These are phyloP conservation scores for Linum trigynum DNA, from an alignment of 345 rosid species.

Conservation along the genomic window DNA sequence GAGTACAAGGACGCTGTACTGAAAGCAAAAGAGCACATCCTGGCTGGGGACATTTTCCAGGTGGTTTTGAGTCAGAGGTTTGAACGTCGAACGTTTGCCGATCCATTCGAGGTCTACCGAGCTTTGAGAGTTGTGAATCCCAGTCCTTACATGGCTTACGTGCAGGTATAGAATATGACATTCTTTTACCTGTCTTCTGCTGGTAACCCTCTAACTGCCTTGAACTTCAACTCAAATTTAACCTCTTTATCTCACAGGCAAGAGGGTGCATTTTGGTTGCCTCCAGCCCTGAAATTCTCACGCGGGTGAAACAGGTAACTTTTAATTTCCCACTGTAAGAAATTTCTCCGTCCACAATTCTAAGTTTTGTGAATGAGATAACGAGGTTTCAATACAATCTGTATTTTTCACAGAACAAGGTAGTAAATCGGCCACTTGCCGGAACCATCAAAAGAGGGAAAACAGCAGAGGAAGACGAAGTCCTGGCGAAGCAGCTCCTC, in stretches of 20 bases:
- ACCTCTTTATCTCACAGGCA: constrained; percentile 34
- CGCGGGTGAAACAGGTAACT: constrained; percentile 66
- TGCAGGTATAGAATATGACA: constrained; percentile 42
- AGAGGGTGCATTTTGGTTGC: constrained; percentile 82
- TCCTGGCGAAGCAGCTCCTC: constrained; percentile 39
- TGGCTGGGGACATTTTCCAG: constrained; percentile 86
- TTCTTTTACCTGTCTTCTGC: not conserved
- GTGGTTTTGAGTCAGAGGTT: constrained; percentile 80
- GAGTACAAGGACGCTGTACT: constrained; percentile 58
- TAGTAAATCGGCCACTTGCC: constrained; percentile 81
- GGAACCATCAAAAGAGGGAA: constrained; percentile 77
- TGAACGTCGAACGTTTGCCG: constrained; percentile 79
- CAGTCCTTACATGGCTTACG: constrained; percentile 84
- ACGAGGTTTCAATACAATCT: not conserved
- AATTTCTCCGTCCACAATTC: not conserved
- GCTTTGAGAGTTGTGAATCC: constrained; percentile 87
- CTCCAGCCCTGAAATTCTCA: constrained; percentile 93
- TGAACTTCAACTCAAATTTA: not conserved
- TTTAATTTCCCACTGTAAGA: not conserved
- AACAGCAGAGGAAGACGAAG: constrained; percentile 52
- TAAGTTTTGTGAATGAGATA: not conserved
- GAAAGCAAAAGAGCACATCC: constrained; percentile 75
- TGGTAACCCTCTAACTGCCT: not conserved
- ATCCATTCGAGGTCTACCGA: constrained; percentile 83
- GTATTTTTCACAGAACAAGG: constrained; percentile 41